Base-by-base conservation (phyloP, 2,329 filamentous ascomycete genomes). In the Claviceps capensis region DNA sequence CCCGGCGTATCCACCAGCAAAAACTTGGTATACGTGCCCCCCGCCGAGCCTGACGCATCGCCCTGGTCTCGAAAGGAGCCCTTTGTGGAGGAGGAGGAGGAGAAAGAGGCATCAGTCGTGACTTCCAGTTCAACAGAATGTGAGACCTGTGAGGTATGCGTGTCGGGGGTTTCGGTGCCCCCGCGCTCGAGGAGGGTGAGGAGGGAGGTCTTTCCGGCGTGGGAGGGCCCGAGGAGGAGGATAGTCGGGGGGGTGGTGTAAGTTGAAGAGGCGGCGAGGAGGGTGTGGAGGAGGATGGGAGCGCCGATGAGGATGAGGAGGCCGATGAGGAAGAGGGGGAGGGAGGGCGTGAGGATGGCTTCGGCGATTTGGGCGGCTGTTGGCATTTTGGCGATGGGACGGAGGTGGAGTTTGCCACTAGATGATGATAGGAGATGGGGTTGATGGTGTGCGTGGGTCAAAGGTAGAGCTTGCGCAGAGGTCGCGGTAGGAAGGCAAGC, bases 1-100 rank as follows among this genome's bases (percentile, higher is more conserved):
- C 93, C 93, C 0, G 93, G 93, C 1, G 91, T 97, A 70, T 98
- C 93, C 63, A 87, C 72, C 37, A 97, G 72, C 42, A 86, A 72
- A 65, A 93, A 87, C 64, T 82, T 85, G 57, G 79, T 82, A 63
- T 85, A 81, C 49, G 69, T 70, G 52, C 76, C 72, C 51, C 30
- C 30, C 30, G 30, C 30, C 1, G 30, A 34, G 30, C 30, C 30
- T 34, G 72, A 70, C 41, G 69, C 63, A 55, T 77, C 72, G 58
- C 81, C 77, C 66, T 79, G 78, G 62, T 82, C 73, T 52, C 72
- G 70, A 69, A 72, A 77, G 41, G 73, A 72, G n/a, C 59, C 55
- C 53, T 62, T 66, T 50, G 67, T 69, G 57, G 66, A 60, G 52
- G 69, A 22, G 19, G 19, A 3, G 19, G 19, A 22, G 0, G 19